phyloP scores from a whole-genome alignment of 176 grass and related monocot species.

The Aegilops sharonensis region DNA sequence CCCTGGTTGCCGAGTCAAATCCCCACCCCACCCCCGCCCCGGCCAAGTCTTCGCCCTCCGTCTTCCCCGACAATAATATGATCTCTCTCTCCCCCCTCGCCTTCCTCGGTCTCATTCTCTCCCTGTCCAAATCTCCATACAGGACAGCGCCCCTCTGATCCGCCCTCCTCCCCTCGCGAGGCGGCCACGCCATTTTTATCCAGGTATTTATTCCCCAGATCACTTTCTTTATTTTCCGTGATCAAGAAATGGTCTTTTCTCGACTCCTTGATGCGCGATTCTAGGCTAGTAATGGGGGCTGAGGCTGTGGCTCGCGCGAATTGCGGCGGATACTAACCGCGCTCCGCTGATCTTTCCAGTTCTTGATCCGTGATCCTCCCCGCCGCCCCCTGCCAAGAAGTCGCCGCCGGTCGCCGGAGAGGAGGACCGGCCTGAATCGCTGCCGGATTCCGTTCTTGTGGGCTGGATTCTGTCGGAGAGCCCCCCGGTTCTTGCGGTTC shows the following conservation, averaged over 20 bases:
- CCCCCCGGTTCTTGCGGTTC: not conserved
- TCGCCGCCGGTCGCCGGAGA: not conserved
- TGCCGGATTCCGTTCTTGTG: not conserved
- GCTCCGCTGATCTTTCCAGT: slow-evolving; percentile 9
- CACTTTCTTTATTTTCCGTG: not conserved
- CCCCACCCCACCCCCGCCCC: not conserved
- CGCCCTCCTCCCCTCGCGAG: not conserved
- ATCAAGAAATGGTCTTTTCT: slow-evolving; percentile 7
- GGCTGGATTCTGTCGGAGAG: not conserved
- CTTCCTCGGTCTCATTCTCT: not conserved
- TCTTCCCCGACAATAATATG: not conserved
- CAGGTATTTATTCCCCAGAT: slow-evolving; percentile 18
- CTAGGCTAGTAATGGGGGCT: not conserved
- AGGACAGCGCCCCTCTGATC: not conserved
- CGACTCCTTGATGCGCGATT: not conserved
- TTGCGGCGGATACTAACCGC: not conserved
- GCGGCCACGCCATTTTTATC: not conserved
- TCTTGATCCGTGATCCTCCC: slow-evolving; percentile 23
- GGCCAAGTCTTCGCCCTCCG: slow-evolving; percentile 26
- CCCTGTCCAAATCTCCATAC: not conserved
- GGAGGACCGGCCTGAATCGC: not conserved
- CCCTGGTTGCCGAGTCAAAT: slow-evolving; percentile 34
- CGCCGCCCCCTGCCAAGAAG: not conserved
- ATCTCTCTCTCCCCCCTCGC: not conserved
- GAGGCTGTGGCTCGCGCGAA: not conserved